Base-by-base conservation (phyloP, 139 green algal genomes). In the Tetradesmus obliquus region DNA sequence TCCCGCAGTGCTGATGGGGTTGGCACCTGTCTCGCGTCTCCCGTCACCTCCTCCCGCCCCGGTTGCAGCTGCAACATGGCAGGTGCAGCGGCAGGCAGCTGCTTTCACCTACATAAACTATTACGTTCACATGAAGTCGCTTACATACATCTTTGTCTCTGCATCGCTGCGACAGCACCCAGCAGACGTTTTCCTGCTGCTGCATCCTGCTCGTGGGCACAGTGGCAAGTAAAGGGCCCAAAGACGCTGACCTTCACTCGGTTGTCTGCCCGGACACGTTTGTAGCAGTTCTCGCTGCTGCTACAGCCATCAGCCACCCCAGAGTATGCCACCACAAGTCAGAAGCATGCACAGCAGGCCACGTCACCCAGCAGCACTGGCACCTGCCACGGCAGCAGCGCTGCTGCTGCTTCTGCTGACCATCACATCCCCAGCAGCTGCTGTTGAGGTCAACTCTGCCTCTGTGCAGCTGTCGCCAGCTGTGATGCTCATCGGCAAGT, bases 401-500 rank as follows among this genome's bases (percentile, higher is more conserved):
- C 5, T n/a, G 8, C 24, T 53, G n/a, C 76, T 82, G 76, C 76
- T 82, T n/a, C 24, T 51, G 24, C 15, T 82, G n/a, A n/a, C n/a
- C 5, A n/a, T 6, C 5, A n/a, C 76, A 53, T 9, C 76, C 76
- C 5, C 76, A 82, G 76, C 76, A 55, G 4, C 15, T 53, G 8
- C 76, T 19, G n/a, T 82, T 3, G 6, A 7, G 7, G 86, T 90
- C 1, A 83, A 32, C 22, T 71, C 86, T 17, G 22, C 71, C 24
- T 90, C 86, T 19, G 88, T 91, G 55, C 76, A 92, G 82, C n/a
- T 92, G 22, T 82, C 66, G 8, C 66, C 84, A 7, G 62, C 83
- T 24, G 72, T 92, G 10, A 90, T 87, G 83, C 62, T 92, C 15
- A 82, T 92, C 2, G 90, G 90, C 54, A 90, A 90, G 86, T 90